Base-by-base conservation (phyloP, 768 basidiomycete species). In the Tricholoma hemisulphureum region DNA sequence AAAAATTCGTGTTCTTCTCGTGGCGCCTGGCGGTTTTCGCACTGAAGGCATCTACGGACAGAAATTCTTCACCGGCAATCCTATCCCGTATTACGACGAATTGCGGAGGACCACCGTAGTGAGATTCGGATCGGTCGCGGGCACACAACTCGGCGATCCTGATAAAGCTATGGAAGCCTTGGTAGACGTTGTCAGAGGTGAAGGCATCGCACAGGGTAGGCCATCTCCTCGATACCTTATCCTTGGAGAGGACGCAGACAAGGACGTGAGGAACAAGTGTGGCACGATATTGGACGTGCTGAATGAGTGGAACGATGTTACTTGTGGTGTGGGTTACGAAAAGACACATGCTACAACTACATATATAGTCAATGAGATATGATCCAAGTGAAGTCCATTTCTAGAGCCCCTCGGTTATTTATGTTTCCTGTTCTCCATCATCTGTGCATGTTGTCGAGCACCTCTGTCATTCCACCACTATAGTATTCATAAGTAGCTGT, bases 11-110 rank as follows among this genome's bases (percentile, higher is more conserved):
- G 78, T 83, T 20, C 71, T 85, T 21, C 73, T 85, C 43, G 82
- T 87, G 49, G 75, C 78, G 45, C 86, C 85, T 2, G 85, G 85
- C 10, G 70, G 81, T 14, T 86, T 87, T 74, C 78, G 82, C 35
- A 87, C 86, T 0, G 79, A 83, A 65, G 79, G 80, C 31, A 84
- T 86, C 39, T 80, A 80, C 65, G 62, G 73, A 13, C 61, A 76
- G 49, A 60, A 59, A 2, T 80, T 76, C 58, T 65, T 73, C 56
- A 64, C 65, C 6, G 64, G 61, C 7, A 80, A 80, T 55, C 70
- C 63, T 20, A 80, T 86, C n/a, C 57, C 76, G 2, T 83, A 75
- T 29, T 84, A 86, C 61, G 80, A 85, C 63, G 66, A 66, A 8
- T 23, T 78, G 50, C 79, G 83, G 34, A 64, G 66, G 24, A 58